phyloP scores from a whole-genome alignment of 2,329 filamentous ascomycete genomes.

The Talaromyces sp. region DNA sequence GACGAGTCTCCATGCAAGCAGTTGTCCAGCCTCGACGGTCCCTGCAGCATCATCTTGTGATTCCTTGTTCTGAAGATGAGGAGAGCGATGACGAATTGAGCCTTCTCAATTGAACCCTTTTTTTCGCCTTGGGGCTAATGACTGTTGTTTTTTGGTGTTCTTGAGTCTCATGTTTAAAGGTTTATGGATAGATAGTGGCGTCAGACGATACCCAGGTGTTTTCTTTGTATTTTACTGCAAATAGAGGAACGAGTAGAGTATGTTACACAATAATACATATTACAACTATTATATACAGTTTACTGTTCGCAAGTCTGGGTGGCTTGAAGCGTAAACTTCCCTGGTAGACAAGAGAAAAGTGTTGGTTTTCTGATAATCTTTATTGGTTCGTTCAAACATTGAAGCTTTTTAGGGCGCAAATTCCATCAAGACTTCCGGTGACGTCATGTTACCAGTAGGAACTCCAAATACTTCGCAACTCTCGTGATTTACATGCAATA shows the following conservation, averaged over 20 bases:
- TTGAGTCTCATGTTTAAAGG: not conserved
- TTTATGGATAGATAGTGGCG: not conserved
- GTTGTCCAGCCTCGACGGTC: not conserved
- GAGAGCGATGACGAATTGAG: conserved; percentile 37
- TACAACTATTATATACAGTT: not conserved
- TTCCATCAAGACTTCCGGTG: too few species aligned
- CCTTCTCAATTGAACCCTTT: conserved; percentile 19
- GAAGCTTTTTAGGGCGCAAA: too few species aligned
- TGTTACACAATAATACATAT: not conserved
- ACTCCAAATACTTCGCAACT: too few species aligned
- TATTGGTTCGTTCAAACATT: too few species aligned
- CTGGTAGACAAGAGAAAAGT: not conserved
- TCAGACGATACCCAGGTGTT: not conserved
- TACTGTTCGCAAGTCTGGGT: not conserved
- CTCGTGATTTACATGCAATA: too few species aligned
- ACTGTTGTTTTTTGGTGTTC: not conserved
- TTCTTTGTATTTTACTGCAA: not conserved
- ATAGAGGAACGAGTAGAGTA: not conserved
- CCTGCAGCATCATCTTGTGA: conserved; percentile 17
- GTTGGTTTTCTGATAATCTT: too few species aligned
- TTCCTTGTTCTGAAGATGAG: conserved; percentile 24
- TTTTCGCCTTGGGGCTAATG: not conserved
- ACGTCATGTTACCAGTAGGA: too few species aligned
- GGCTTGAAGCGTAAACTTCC: not conserved
- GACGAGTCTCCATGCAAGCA: not conserved